Percentiles rank a stretch among this genome's conserved stretches.
Evolutionary conservation across 1,139 yeast genomes (phyloP).

Genomic region (Lodderomyces orthopsilosis): DNA sequence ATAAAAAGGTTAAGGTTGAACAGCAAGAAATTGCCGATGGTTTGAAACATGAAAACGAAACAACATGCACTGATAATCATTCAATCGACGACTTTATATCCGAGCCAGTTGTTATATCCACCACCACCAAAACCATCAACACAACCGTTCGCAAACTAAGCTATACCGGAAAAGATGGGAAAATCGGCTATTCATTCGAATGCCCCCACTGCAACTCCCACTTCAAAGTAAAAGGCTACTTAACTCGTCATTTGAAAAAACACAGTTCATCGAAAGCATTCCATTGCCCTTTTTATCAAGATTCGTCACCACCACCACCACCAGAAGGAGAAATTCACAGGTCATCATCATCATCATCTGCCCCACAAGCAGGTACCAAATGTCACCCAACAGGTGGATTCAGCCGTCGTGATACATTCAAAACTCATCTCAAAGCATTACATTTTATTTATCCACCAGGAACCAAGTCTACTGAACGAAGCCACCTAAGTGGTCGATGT

Average conservation of each 20-base stretch:
- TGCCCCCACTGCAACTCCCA: slow-evolving; percentile 47
- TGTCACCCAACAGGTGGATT: slow-evolving; percentile 63
- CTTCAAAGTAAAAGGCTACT: slow-evolving; percentile 55
- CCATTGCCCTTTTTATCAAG: slow-evolving; percentile 52
- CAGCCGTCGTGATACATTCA: slow-evolving; percentile 56
- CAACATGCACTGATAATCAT: slow-evolving; percentile 5
- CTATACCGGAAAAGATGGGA: slow-evolving; percentile 13
- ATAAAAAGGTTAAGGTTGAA: not conserved
- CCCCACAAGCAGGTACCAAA: slow-evolving; percentile 36
- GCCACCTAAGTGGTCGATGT: slow-evolving; percentile 48
- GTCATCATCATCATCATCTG: not conserved
- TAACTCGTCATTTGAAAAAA: slow-evolving; percentile 55
- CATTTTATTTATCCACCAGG: slow-evolving; percentile 62
- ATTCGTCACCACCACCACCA: slow-evolving; percentile 19
- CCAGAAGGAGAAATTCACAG: not conserved
- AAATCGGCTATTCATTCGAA: slow-evolving; percentile 13
- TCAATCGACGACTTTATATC: not conserved
- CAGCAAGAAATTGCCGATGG: not conserved
- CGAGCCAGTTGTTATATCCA: slow-evolving; percentile 2
- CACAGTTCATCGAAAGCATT: slow-evolving; percentile 51
- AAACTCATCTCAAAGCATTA: slow-evolving; percentile 55
- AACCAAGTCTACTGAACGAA: slow-evolving; percentile 47
- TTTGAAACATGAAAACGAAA: not conserved
- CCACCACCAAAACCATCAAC: slow-evolving; percentile 15
- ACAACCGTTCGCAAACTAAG: slow-evolving; percentile 14